These are phyloP conservation scores for Trichophyton rubrum DNA, from an alignment of 2,329 filamentous ascomycete genomes.

Conservation along the genomic window DNA sequence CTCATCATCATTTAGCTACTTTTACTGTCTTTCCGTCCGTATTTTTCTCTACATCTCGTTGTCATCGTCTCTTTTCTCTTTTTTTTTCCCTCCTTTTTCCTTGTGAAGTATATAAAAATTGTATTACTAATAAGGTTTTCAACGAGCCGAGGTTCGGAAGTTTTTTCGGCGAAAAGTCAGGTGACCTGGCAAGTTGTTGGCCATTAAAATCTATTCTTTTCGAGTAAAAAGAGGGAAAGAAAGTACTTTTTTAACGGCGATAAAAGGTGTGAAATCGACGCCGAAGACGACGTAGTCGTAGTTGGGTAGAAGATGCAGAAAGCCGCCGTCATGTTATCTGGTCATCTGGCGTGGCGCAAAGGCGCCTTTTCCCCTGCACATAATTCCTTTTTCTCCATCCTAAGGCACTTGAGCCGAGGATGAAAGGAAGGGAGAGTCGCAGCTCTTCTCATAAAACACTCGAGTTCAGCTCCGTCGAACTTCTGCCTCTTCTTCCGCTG, in stretches of 20 bases:
- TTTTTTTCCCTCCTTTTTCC: conserved; percentile 30
- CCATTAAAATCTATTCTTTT: not conserved
- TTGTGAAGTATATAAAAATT: not conserved
- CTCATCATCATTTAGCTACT: not conserved
- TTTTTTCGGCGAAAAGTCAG: conserved; percentile 5
- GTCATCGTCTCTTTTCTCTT: conserved; percentile 52
- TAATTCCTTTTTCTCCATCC: conserved; percentile 4
- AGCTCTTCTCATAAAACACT: not conserved
- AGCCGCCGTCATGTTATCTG: not conserved
- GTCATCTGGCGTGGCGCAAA: not conserved
- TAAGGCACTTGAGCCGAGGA: not conserved
- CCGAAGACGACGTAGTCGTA: not conserved
- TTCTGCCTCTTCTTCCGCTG: conserved; percentile 12
- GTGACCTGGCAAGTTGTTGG: not conserved
- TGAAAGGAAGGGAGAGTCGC: not conserved
- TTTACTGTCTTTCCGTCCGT: conserved; percentile 34
- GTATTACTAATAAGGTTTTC: conserved; percentile 2
- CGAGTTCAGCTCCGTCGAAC: conserved; percentile 6
- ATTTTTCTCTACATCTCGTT: conserved; percentile 50
- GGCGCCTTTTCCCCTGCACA: not conserved
- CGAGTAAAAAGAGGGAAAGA: not conserved
- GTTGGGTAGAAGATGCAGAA: not conserved
- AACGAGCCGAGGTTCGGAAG: conserved; percentile 1
- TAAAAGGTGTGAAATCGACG: not conserved
- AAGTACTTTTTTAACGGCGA: not conserved